These are phyloP conservation scores for Clarkia xantiana DNA, from an alignment of 345 rosid genomes.

Conservation along the genomic window DNA sequence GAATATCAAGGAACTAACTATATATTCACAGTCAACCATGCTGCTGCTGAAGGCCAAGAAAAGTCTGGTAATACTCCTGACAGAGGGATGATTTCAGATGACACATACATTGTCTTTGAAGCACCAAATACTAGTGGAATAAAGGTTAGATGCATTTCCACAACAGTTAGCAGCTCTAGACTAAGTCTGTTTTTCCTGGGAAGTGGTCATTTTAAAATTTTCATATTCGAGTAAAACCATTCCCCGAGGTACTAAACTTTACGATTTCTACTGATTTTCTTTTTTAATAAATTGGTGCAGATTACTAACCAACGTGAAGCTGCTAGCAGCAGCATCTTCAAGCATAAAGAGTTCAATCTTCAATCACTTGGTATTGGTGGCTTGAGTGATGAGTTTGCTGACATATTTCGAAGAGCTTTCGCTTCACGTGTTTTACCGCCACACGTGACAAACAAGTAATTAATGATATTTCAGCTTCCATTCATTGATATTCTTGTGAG, in stretches of 20 bases:
- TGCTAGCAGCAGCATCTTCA: slow-evolving; percentile 88
- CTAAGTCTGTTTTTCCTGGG: not conserved
- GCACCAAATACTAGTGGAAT: slow-evolving; percentile 82
- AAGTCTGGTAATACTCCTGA: slow-evolving; percentile 38
- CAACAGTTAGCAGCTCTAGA: not conserved
- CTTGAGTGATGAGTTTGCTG: slow-evolving; percentile 94
- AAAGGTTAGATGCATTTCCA: slow-evolving; percentile 35
- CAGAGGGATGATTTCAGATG: slow-evolving; percentile 68
- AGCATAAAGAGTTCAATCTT: slow-evolving; percentile 91
- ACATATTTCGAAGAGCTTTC: slow-evolving; percentile 97
- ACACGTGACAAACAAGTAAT: slow-evolving; percentile 84
- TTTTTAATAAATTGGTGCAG: slow-evolving; percentile 24
- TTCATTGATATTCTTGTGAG: not conserved
- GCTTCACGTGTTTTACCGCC: slow-evolving; percentile 99
- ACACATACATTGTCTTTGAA: slow-evolving; percentile 81
- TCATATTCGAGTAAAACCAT: too few species aligned
- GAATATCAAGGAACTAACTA: slow-evolving; percentile 91
- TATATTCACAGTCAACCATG: slow-evolving; percentile 72
- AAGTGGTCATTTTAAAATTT: too few species aligned
- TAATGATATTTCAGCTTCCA: not conserved
- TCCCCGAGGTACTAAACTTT: not conserved
- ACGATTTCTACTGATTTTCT: not conserved
- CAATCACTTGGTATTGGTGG: slow-evolving; percentile 96
- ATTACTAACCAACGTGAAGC: slow-evolving; percentile 94
- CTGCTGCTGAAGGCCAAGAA: slow-evolving; percentile 52